A percentile compares a stretch with the other conserved stretches of the same genome.
Evolutionary conservation across 164 flowering plant species (phyloP).

Genomic region (Berberis vulgaris): DNA sequence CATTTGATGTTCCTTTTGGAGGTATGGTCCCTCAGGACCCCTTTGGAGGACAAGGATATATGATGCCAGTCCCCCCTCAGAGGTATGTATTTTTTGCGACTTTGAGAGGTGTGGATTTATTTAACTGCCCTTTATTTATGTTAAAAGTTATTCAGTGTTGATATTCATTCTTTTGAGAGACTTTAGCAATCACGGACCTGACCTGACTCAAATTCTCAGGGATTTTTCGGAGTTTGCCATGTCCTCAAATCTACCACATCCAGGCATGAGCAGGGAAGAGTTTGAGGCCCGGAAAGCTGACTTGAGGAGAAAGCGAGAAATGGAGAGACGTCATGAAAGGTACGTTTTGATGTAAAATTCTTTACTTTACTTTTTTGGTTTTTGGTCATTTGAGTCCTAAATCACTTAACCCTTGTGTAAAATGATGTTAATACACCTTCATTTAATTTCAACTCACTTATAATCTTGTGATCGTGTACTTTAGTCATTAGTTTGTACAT

Average conservation of each 20-base stretch:
- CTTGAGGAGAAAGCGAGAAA: conserved; percentile 64
- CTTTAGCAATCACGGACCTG: not conserved
- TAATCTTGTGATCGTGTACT: no score
- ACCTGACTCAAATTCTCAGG: conserved; percentile 26
- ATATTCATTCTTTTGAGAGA: not conserved
- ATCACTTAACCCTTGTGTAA: not conserved
- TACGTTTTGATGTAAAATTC: conserved; percentile 2
- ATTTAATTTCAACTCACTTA: no score
- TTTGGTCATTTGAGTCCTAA: not conserved
- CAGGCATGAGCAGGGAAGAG: conserved; percentile 75
- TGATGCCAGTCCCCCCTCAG: conserved; percentile 60
- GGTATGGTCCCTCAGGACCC: conserved; percentile 63
- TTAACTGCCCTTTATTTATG: no score
- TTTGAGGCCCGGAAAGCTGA: conserved; percentile 89
- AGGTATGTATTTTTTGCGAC: conserved; percentile 25
- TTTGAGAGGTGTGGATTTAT: not conserved
- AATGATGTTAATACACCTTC: no score
- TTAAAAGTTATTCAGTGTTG: not conserved
- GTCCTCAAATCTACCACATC: conserved; percentile 46
- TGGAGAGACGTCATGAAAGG: conserved; percentile 51
- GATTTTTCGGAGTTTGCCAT: conserved; percentile 50
- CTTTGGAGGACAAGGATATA: conserved; percentile 35
- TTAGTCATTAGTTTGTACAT: no score
- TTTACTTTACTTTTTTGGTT: not conserved
- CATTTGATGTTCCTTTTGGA: conserved; percentile 51